Evolutionary conservation across 495 filamentous ascomycete genomes (phyloP).

Genomic region (Podospora appendiculata): DNA sequence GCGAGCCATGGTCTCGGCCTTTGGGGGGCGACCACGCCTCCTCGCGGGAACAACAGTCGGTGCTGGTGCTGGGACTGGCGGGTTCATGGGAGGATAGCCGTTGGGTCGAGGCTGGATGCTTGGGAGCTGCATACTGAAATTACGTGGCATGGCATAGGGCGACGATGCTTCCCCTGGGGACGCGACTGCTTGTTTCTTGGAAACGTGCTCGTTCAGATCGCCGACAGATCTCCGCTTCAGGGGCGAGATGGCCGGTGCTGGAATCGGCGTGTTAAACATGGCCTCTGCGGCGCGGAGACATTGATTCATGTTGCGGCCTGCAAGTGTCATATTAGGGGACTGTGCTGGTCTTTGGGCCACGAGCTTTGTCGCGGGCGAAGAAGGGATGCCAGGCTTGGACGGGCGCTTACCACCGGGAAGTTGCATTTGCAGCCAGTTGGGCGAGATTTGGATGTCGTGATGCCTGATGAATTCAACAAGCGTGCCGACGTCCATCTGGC

Average conservation of each 20-base stretch:
- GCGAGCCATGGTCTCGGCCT: constrained; percentile 9
- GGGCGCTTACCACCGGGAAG: constrained; percentile 34
- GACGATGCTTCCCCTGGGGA: constrained; percentile 16
- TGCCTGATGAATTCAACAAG: constrained; percentile 42
- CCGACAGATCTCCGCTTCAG: constrained; percentile 37
- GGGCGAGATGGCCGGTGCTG: constrained; percentile 26
- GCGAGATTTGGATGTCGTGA: constrained; percentile 25
- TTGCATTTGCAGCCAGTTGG: constrained; percentile 39
- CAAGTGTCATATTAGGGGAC: constrained; percentile 16
- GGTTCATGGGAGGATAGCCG: constrained; percentile 20
- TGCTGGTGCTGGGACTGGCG: constrained; percentile 16
- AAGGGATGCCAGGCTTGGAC: neutral
- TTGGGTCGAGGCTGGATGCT: constrained; percentile 30
- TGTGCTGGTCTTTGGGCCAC: neutral
- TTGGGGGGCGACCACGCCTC: constrained; percentile 22
- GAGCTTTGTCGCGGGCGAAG: neutral
- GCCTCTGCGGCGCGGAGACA: constrained; percentile 33
- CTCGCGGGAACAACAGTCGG: constrained; percentile 14
- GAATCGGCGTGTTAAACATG: constrained; percentile 33
- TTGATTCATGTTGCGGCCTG: constrained; percentile 43
- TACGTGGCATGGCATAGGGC: constrained; percentile 7
- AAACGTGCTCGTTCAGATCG: constrained; percentile 31
- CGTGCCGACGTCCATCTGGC: constrained; percentile 35
- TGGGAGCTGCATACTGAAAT: constrained; percentile 14
- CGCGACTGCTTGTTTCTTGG: constrained; percentile 33